Base-by-base conservation (phyloP, 2,329 filamentous ascomycete genomes). In the Colletotrichum orbiculare region DNA sequence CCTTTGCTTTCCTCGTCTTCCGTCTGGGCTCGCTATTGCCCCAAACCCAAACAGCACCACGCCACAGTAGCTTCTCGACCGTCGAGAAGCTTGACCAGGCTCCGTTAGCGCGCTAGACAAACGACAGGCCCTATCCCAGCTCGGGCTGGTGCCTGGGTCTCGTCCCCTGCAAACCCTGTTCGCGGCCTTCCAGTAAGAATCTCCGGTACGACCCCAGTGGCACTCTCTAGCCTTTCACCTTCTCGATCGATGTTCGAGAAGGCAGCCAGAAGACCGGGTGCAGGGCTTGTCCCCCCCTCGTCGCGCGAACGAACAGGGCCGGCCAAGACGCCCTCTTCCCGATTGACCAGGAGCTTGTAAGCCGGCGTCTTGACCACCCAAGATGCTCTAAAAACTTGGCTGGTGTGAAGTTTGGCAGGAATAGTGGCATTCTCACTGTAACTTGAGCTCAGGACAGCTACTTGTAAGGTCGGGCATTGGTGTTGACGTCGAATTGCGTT, bases 181-280 rank as follows among this genome's bases (percentile, higher is more conserved):
- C 58, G 57, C 62, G 62, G 62, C 41, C 43, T 54, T 46, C 64
- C 64, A 64, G 64, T 50, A 35, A 41, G 53, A 43, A 43, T 10
- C 38, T 49, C 43, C 41, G 34, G 42, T 54, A 37, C 48, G n/a
- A 43, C 60, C 55, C 11, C 41, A 52, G 55, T 58, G 55, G 47
- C 34, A 15, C 53, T 47, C 13, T 59, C 15, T 59, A 66, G 53
- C 34, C 54, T 66, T 66, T 54, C 42, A 64, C 45, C n/a, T 48
- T 66, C 67, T 68, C 67, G 55, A 68, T 67, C 61, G 42, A 63
- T 66, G 57, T 68, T 68, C 67, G 60, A 68, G 67, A 68, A 68
- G 64, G 42, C 53, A 41, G 45, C 50, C 53, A 61, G 60, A 68
- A 61, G 65, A 45, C 50, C 41, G 54, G 62, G 50, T 41, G 57